phyloP scores from a whole-genome alignment of 83 land plant species.

The Diphasiastrum complanatum region DNA sequence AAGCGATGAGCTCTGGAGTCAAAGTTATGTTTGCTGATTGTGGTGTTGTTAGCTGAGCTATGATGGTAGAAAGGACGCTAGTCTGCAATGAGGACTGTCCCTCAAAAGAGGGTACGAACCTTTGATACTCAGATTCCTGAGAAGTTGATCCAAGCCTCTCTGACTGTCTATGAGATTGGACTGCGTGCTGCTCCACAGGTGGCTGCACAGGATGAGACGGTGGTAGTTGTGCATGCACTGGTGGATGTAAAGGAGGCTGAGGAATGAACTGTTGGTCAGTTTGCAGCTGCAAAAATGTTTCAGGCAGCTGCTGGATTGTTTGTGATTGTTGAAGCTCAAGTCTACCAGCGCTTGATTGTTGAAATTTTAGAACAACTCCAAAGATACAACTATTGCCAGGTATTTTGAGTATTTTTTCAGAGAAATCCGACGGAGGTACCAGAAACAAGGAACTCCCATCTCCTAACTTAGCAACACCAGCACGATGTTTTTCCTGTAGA shows the following conservation, averaged over 20 bases:
- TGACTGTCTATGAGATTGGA: conserved; percentile 16
- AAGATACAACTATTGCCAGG: conserved; percentile 61
- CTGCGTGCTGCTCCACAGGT: not conserved
- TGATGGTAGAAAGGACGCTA: no score
- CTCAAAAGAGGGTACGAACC: no score
- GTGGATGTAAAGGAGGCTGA: conserved; percentile 24
- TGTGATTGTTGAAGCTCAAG: no score
- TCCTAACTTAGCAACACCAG: conserved; percentile 64
- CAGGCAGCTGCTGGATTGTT: no score
- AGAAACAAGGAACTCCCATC: conserved; percentile 61
- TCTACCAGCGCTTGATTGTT: no score
- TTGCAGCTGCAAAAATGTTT: no score
- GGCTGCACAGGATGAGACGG: not conserved
- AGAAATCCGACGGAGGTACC: conserved; percentile 74
- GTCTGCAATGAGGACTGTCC: no score
- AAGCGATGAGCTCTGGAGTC: no score
- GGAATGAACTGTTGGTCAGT: conserved; percentile 22
- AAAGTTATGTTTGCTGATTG: no score
- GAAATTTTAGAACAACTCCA: conserved; percentile 66
- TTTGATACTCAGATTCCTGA: no score
- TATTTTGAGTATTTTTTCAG: conserved; percentile 66
- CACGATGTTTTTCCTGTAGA: conserved; percentile 68
- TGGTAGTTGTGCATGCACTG: conserved; percentile 11
- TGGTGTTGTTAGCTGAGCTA: no score
- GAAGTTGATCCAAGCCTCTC: conserved; percentile 13